Evolutionary conservation across 2,329 filamentous ascomycete genomes (phyloP), one percentile per base, ranked within the genome.

Genomic region (Fusarium proliferatum): DNA sequence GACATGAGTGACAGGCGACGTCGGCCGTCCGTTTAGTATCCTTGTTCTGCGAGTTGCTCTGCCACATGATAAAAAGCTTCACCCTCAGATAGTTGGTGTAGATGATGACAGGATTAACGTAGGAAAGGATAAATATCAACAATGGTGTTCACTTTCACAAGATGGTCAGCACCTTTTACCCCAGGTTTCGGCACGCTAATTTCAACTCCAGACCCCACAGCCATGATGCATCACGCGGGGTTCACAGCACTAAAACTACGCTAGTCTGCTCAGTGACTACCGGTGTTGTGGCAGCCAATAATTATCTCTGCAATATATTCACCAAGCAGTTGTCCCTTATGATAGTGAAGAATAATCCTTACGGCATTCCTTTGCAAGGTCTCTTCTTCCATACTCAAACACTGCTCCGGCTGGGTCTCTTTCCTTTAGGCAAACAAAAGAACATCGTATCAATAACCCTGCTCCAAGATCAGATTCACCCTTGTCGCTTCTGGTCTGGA

Each of bases 281-380:
- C 23, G 23, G 23, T 28, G 9, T 13, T 28, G 8, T 23, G 4
- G 9, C 15, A 28, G 12, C 26, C 26, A 23, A 23, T 23, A 23
- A 23, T 23, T 23, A 4, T 23, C 23, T 23, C 23, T 23, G 23
- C 23, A 23, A 23, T 23, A 23, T 23, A 23, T 23, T 23, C 23
- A 23, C 23, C 23, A 23, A 23, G 23, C 23, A 23, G 23, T 23
- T 23, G 26, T 26, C 17, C 17, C 16, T 46, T 15, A 1, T 21
- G 12, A 21, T 3, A 28, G 8, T 15, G 23, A 23, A 23, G 23
- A 23, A 23, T 23, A 21, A 10, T 21, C 4, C 13, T 28, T 0
- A 46, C 12, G 1, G 12, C 4, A 28, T 2, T 10, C 1, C 5
- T 2, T 7, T 15, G 8, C 19, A 28, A 28, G 8, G 12, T 3